Percentiles rank a stretch among this genome's conserved stretches.
Conservation (phyloP, 768 basidiomycete genomes). For the Holtermannia corniformis region DNA sequence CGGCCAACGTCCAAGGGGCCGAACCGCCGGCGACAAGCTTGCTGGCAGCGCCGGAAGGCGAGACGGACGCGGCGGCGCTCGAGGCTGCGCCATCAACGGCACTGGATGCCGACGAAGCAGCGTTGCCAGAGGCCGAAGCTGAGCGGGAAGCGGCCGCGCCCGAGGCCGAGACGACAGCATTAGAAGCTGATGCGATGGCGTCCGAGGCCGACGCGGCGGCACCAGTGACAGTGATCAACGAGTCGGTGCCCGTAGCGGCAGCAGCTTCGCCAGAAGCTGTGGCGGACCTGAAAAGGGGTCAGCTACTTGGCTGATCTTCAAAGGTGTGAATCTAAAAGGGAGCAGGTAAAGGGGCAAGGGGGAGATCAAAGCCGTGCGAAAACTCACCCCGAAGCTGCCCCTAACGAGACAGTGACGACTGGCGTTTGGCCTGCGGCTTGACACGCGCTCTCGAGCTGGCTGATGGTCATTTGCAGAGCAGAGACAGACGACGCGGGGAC, state of each 20-base stretch:
- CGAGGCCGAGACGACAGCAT: neutral
- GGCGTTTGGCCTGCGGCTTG: constrained; percentile 7
- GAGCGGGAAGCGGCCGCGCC: constrained; percentile 47
- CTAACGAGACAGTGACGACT: neutral
- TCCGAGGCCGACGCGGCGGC: constrained; percentile 5
- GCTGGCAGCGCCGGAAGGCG: constrained; percentile 55
- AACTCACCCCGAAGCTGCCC: neutral
- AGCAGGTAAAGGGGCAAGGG: neutral
- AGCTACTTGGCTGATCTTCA: neutral
- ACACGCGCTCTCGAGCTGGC: constrained; percentile 13
- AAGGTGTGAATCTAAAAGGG: neutral
- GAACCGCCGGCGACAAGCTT: constrained; percentile 49
- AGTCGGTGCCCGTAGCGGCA: neutral
- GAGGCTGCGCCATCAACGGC: constrained; percentile 3
- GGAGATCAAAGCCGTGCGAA: neutral
- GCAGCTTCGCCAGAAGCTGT: neutral
- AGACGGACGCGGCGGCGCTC: constrained; percentile 50
- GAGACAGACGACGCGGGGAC: constrained; percentile 5
- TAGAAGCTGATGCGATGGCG: neutral
- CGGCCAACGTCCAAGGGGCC: constrained; percentile 53
- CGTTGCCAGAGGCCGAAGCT: neutral
- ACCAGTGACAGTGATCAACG: constrained; percentile 1
- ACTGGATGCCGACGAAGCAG: neutral
- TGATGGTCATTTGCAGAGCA: constrained; percentile 6
- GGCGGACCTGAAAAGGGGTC: no score